Evolutionary conservation across 345 rosid genomes (phyloP), one percentile per base, ranked within the genome.

Genomic region (Brassica carinata): DNA sequence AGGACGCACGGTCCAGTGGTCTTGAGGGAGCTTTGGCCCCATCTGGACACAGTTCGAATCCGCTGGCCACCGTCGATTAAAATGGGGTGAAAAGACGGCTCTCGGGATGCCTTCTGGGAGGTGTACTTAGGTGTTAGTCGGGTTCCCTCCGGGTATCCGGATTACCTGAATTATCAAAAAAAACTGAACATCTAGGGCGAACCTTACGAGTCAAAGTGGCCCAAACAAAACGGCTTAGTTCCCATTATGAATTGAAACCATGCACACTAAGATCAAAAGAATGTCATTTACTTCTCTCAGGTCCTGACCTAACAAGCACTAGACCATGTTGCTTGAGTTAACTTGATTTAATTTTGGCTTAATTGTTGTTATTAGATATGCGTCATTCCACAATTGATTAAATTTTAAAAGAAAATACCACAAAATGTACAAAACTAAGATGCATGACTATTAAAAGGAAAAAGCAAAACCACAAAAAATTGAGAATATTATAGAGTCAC

Each of bases 401-500:
- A 31, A 18, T 2, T 18, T 34, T 67, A 1, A 10, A 1, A 5
- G 5, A 36, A 65, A 78, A 71, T n/a, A 33, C 13, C 27, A 79
- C 30, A 71, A 26, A 29, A 67, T 40, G 77, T 79, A 58, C 82
- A 73, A 72, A 72, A 64, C 62, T 27, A 67, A 58, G 51, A 73
- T 57, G 33, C 51, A 72, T 64, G 67, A 72, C 34, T 78, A 58
- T 10, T 38, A 64, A 36, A 53, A 78, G 5, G 43, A 30, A 11
- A 64, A 73, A 73, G 73, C 27, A 79, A 66, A 58, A 67, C 82
- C 69, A 66, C 64, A 79, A 36, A 71, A 58, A 27, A 1, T 62
- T 73, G 51, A 59, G 82, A 79, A 79, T 14, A 15, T 14, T 61
- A 62, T 38, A 62, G 40, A 40, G 77, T 74, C 78, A 79, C 79